A percentile compares a stretch with the other conserved stretches of the same genome.
phyloP scores from a whole-genome alignment of 495 filamentous ascomycete species.

The Trichocladium uniseriatum region DNA sequence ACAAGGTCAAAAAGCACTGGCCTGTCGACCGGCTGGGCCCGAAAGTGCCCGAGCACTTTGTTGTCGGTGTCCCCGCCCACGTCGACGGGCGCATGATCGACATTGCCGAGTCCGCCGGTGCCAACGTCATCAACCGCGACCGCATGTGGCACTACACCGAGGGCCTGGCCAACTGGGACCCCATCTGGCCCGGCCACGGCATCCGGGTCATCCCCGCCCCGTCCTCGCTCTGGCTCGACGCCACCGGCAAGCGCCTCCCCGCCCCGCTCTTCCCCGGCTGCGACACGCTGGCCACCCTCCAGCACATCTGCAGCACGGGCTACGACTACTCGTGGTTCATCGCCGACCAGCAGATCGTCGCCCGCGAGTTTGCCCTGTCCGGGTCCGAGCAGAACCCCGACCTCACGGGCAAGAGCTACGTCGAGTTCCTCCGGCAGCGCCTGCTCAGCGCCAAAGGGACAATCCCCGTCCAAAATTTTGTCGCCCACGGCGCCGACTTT shows the following conservation, averaged over 20 bases:
- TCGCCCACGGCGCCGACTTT: conserved; percentile 42
- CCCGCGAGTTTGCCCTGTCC: conserved; percentile 44
- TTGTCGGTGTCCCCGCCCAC: conserved; percentile 43
- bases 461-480: conserved; percentile 39
- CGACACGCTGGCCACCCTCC: conserved; percentile 44
- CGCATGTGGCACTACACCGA: conserved; percentile 50
- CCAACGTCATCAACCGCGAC: conserved; percentile 41
- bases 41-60: conserved; percentile 38
- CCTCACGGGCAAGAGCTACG: conserved; percentile 42
- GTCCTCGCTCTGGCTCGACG: conserved; percentile 46
- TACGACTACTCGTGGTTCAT: conserved; percentile 50
- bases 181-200: conserved; percentile 44
- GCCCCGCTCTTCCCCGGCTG: conserved; percentile 40
- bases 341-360: conserved; percentile 41
- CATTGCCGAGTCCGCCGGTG: conserved; percentile 37
- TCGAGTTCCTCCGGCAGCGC: conserved; percentile 36
- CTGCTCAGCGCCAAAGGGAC: conserved; percentile 39
- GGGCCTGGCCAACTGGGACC: conserved; percentile 43
- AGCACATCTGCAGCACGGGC: conserved; percentile 43
- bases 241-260: conserved; percentile 41
- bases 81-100: conserved; percentile 46
- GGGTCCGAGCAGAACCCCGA: conserved; percentile 48
- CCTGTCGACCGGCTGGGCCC: conserved; percentile 39
- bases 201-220: conserved; percentile 43
- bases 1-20: conserved; percentile 42